These are phyloP conservation scores for Conidiobolus coronatus DNA, from an alignment of 371 early-diverging fungal genomes.

Conservation along the genomic window DNA sequence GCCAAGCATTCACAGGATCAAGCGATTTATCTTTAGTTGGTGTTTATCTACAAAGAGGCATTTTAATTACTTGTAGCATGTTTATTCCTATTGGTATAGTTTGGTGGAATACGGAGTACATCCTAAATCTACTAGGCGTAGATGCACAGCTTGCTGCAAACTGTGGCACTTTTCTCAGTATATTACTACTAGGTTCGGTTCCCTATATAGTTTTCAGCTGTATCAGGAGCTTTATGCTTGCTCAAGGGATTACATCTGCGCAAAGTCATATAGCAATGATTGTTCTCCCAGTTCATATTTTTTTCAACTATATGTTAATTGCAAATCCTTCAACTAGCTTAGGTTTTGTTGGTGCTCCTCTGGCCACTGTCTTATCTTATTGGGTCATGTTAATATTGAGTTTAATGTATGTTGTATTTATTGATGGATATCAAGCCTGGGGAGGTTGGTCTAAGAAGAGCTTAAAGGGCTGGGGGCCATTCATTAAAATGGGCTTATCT, in stretches of 20 bases:
- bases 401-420: conserved; percentile 30
- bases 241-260: conserved; percentile 62
- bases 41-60: conserved; percentile 55
- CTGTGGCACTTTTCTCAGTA: conserved; percentile 33
- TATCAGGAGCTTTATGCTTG: conserved; percentile 53
- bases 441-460: conserved; percentile 63
- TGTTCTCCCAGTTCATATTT: conserved; percentile 44
- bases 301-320: conserved; percentile 47
- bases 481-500: conserved; percentile 40
- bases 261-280: conserved; percentile 43
- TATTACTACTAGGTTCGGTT: conserved; percentile 40
- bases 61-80: conserved; percentile 34
- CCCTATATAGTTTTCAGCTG: conserved; percentile 58
- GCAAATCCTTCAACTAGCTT: conserved; percentile 37
- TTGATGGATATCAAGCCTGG: conserved; percentile 50
- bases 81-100: conserved; percentile 41
- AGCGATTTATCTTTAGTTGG: conserved; percentile 45
- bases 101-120: conserved; percentile 43
- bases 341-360: conserved; percentile 66
- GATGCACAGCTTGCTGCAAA: conserved; percentile 20
- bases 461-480: conserved; percentile 31
- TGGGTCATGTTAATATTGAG: conserved; percentile 34
- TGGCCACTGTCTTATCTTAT: conserved; percentile 50
- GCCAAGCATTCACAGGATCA: conserved; percentile 59
- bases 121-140: conserved; percentile 26